Conservation (phyloP, 2,329 filamentous ascomycete species). For the Pyrenophora seminiperda region DNA sequence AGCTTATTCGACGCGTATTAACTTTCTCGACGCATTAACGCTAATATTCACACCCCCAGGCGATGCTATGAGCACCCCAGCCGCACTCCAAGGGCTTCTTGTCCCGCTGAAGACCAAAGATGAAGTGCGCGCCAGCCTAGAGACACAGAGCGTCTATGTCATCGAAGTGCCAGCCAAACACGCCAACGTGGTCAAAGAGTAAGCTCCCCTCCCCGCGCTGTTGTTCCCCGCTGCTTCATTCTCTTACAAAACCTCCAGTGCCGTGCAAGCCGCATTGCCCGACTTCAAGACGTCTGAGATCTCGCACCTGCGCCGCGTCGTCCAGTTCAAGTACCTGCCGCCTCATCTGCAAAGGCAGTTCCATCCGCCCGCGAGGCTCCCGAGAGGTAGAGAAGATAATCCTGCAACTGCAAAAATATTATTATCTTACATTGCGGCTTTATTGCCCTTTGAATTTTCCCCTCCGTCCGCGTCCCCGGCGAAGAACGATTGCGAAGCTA, state of each 20-base stretch:
- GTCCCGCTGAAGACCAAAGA: constrained; percentile 56
- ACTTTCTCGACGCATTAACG: background rate
- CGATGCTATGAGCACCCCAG: constrained; percentile 34
- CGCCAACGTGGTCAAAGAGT: constrained; percentile 76
- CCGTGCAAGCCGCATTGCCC: constrained; percentile 53
- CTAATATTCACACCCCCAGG: constrained; percentile 12
- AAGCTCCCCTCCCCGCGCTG: constrained; percentile 46
- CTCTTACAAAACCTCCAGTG: constrained; percentile 43
- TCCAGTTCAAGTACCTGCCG: constrained; percentile 71
- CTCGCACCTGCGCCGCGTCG: constrained; percentile 73
- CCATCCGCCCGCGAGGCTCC: constrained; percentile 39
- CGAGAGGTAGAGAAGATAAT: constrained; percentile 43
- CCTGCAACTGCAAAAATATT: constrained; percentile 33
- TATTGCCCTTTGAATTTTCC: constrained; percentile 16
- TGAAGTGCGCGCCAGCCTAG: constrained; percentile 55
- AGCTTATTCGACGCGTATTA: constrained; percentile 9
- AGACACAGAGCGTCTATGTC: constrained; percentile 69
- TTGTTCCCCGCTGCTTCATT: constrained; percentile 11
- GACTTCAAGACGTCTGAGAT: constrained; percentile 53
- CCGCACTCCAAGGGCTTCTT: constrained; percentile 31
- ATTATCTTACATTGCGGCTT: constrained; percentile 34
- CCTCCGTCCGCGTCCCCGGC: constrained; percentile 8
- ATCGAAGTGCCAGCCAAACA: constrained; percentile 73
- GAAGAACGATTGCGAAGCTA: constrained; percentile 15
- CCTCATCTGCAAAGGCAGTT: constrained; percentile 58